Evolutionary conservation across 2,329 filamentous ascomycete genomes (phyloP).

Genomic region (Colletotrichum sp.): DNA sequence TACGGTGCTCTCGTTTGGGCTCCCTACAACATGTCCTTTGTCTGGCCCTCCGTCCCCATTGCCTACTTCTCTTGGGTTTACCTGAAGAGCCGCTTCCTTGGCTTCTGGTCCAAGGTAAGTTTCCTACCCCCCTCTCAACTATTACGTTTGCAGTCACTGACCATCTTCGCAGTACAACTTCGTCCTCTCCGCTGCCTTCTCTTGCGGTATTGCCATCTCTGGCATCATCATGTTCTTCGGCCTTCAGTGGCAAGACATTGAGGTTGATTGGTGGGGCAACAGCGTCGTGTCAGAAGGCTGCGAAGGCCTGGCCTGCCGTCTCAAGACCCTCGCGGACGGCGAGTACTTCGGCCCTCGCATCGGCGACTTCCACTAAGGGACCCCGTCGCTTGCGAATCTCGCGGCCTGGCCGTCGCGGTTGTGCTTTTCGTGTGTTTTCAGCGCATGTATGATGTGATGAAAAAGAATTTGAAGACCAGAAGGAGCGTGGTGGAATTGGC

Average conservation of each 20-base stretch:
- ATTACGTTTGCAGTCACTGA: not conserved
- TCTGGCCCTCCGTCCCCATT: conserved; percentile 51
- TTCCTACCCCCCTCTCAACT: rapidly evolving
- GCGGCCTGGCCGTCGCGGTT: not conserved
- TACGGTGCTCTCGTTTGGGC: conserved; percentile 45
- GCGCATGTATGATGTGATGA: conserved; percentile 4
- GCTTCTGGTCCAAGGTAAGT: conserved; percentile 55
- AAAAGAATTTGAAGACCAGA: not conserved
- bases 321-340: conserved; percentile 27
- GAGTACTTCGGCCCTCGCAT: conserved; percentile 36
- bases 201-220: conserved; percentile 48
- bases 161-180: conserved; percentile 44
- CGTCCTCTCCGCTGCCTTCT: conserved; percentile 51
- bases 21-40: conserved; percentile 54
- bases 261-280: conserved; percentile 54
- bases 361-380: conserved; percentile 15
- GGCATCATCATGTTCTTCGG: conserved; percentile 55
- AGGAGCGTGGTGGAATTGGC: not conserved
- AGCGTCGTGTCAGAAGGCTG: conserved; percentile 28
- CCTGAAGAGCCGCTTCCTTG: conserved; percentile 47
- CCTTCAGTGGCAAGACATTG: conserved; percentile 41
- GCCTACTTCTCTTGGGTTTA: conserved; percentile 55
- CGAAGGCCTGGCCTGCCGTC: conserved; percentile 28
- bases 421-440: not conserved
- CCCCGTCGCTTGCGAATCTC: not conserved